phyloP scores from a whole-genome alignment of 306 rosid species.

The Luffa aegyptiaca region DNA sequence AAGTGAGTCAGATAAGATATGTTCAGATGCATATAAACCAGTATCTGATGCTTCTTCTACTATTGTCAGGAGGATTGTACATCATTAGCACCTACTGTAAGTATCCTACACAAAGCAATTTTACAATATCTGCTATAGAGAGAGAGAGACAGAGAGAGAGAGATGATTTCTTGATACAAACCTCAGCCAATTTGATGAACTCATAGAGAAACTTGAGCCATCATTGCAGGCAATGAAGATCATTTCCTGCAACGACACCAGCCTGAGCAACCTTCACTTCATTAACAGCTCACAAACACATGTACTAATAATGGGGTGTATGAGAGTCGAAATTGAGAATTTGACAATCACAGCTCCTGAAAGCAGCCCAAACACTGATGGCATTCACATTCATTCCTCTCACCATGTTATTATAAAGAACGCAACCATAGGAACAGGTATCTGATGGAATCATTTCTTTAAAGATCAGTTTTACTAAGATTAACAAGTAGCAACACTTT shows the following conservation, averaged over 20 bases:
- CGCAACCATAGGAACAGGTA: constrained; percentile 17
- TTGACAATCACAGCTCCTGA: constrained; percentile 22
- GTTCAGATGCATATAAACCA: neutral
- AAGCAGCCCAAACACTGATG: constrained; percentile 30
- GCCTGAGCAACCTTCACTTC: constrained; percentile 15
- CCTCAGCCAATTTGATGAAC: neutral
- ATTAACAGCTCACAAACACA: constrained; percentile 21
- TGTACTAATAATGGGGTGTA: constrained; percentile 2
- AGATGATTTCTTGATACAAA: neutral
- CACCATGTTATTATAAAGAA: constrained; percentile 10
- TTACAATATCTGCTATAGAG: neutral
- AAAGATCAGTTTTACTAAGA: neutral
- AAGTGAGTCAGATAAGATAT: neutral
- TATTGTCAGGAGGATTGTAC: constrained; percentile 22
- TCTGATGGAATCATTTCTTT: neutral
- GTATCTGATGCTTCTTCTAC: neutral
- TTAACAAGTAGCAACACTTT: neutral
- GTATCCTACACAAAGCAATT: neutral
- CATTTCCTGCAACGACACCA: constrained; percentile 18
- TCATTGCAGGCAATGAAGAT: constrained; percentile 23
- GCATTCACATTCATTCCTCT: constrained; percentile 25
- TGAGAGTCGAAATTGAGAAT: constrained; percentile 14
- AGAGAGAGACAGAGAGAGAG: neutral
- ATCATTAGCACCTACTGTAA: constrained; percentile 33
- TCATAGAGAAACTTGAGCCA: neutral